Evolutionary conservation across 2,329 filamentous ascomycete species (phyloP), one percentile per base, ranked within the genome.

Genomic region (Macrophomina phaseolina): DNA sequence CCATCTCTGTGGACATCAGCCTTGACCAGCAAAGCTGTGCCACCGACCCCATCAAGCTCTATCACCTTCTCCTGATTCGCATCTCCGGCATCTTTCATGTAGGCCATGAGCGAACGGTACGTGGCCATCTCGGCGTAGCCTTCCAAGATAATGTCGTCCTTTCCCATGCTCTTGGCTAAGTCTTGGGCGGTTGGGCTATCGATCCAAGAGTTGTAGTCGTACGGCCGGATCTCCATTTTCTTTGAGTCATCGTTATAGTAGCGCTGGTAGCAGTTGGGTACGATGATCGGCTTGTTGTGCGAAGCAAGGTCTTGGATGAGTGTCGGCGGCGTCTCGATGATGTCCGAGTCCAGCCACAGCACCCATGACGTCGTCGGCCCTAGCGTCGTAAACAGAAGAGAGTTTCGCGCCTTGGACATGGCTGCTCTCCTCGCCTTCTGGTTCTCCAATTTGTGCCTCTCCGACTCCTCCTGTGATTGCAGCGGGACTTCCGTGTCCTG

Each of bases 121-220:
- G 95, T 99, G 7, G 94, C 88, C 86, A 98, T 91, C 75, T 97
- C 93, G 0, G 87, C 87, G 75, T 99, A 99, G 6, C 95, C 95
- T 79, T 99, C 95, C 4, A 98, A 83, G 62, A 99, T 81, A 70
- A 99, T 93, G 56, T 99, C 95, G 73, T 99, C 94, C 0, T 90
- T 90, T 0, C 89, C 92, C 93, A 99, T 94, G 73, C 88, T 88
- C 11, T 85, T 82, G 2, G 87, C 94, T 69, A 99, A 81, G 42
- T 91, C 85, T 75, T 90, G 86, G 0, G 95, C 94, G 1, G 86
- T 90, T 1, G 90, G 86, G 75, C 92, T 97, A 76, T 99, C 95
- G 74, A 94, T 89, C 95, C 95, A 99, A 77, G 91, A 97, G 82
- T 99, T 99, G 85, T 90, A 98, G 81, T 99, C 95, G 78, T 99